Evolutionary conservation across 768 basidiomycete genomes (phyloP).

Genomic region (Leccinum uliginosum): DNA sequence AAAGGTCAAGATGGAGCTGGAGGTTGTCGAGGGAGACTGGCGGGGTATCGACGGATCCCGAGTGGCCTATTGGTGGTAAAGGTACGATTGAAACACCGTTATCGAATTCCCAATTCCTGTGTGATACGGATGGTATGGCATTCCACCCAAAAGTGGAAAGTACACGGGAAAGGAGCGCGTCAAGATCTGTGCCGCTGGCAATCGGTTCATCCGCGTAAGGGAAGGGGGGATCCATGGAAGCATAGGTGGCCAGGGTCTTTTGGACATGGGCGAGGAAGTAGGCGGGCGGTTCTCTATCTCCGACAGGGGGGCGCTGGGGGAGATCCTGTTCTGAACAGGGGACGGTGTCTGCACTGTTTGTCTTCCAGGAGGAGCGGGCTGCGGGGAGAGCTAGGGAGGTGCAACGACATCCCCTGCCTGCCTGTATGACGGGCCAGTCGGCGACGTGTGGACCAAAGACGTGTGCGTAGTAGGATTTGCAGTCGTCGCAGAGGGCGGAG

Average conservation of each 20-base stretch:
- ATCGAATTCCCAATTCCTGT: slow-evolving; percentile 28
- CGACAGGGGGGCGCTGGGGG: slow-evolving; percentile 30
- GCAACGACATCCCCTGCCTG: slow-evolving; percentile 45
- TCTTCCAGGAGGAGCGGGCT: slow-evolving; percentile 5
- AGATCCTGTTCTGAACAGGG: slow-evolving; percentile 14
- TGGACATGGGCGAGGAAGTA: slow-evolving; percentile 35
- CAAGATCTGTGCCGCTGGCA: slow-evolving; percentile 32
- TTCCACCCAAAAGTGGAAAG: slow-evolving; percentile 43
- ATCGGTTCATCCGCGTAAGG: slow-evolving; percentile 23
- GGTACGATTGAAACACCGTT: slow-evolving; percentile 24
- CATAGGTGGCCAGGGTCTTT: slow-evolving; percentile 45
- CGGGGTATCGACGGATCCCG: background rate
- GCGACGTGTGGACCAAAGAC: slow-evolving; percentile 51
- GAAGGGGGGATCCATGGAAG: slow-evolving; percentile 36
- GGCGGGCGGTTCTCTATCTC: slow-evolving; percentile 28
- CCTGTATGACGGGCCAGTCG: slow-evolving; percentile 49
- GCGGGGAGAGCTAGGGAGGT: slow-evolving; percentile 20
- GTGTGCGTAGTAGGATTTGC: slow-evolving; percentile 47
- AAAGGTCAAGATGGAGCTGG: slow-evolving; percentile 26
- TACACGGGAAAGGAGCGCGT: slow-evolving; percentile 39
- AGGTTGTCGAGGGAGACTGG: slow-evolving; percentile 15
- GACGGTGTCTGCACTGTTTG: slow-evolving; percentile 1
- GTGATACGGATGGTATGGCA: slow-evolving; percentile 9
- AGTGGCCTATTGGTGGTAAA: slow-evolving; percentile 1
- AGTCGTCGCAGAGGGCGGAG: slow-evolving; percentile 42